Evolutionary conservation across 202 grass and related monocot species (phyloP).

Genomic region (Dendrocalamus latiflorus): DNA sequence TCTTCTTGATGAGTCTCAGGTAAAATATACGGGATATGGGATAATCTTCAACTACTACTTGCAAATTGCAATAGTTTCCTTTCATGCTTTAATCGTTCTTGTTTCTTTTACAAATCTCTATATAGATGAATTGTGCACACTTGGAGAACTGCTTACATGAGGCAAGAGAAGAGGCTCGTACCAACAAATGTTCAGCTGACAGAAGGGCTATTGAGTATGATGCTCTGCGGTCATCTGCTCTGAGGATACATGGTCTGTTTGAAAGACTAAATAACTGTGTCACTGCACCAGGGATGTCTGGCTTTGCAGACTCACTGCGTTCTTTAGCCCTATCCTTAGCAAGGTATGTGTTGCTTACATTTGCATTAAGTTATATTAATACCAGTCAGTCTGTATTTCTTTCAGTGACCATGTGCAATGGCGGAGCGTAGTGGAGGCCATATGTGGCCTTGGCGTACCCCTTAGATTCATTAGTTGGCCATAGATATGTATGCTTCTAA

Average conservation of each 20-base stretch:
- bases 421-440: too few species aligned
- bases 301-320: constrained; percentile 69
- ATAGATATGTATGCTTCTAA: too few species aligned
- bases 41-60: constrained; percentile 12
- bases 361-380: background rate
- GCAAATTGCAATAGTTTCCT: constrained; percentile 5
- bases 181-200: constrained; percentile 91
- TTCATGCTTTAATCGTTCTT: constrained; percentile 4
- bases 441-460: too few species aligned
- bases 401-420: background rate
- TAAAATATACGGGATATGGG: constrained; percentile 26
- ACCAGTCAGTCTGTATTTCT: background rate
- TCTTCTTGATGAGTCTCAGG: constrained; percentile 97
- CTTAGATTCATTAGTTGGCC: too few species aligned
- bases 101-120: constrained; percentile 5
- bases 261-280: constrained; percentile 79
- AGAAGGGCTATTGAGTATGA: constrained; percentile 92
- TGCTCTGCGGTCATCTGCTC: constrained; percentile 62
- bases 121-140: constrained; percentile 89
- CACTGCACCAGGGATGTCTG: constrained; percentile 37
- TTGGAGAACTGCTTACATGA: constrained; percentile 92
- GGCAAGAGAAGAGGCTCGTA: constrained; percentile 89
- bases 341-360: constrained; percentile 45
- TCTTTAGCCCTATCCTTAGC: constrained; percentile 70
- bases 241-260: constrained; percentile 84